Base-by-base conservation (phyloP, 805 yeast species). In the Sugiyamaella qingdaonensis region DNA sequence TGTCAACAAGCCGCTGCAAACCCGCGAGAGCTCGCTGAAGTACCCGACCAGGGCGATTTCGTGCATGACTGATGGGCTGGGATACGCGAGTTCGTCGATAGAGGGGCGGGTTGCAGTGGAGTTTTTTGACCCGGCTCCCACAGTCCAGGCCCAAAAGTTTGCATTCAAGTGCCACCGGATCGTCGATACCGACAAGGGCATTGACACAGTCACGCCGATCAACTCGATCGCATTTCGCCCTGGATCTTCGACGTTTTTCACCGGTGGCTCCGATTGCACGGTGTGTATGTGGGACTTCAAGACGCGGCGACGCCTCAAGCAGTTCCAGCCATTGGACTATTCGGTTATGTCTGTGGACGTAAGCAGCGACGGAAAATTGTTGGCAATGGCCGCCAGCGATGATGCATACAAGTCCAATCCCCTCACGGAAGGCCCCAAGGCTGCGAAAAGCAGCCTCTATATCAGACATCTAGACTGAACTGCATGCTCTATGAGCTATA, bases 51-150 rank as follows among this genome's bases (percentile, higher is more conserved):
- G 83, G 46, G 78, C 78, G 21, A 60, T 87, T 34, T 74, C 73
- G 57, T 70, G 81, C 36, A 75, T 82, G 59, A 85, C 86, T 0
- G 69, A 74, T 51, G 76, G 76, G 2, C 56, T 65, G 70, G 58
- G 94, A 85, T 7, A 84, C 64, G 88, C 84, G 0, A 76, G 83
- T 32, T 74, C 88, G 27, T 83, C 92, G 1, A 74, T 88, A n/a
- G 95, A 88, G 61, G 96, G 96, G 0, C 72, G 95, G 29, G 89
- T 86, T 1, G 82, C 90, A 0, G 78, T 88, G 27, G 92, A 88
- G 56, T 83, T 75, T 60, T 79, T 84, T 51, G 80, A 82, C 51
- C 77, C 80, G 2, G 66, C 75, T 2, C 73, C 75, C 1, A 69
- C 69, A 43, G 62, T 63, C 2, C 77, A 70, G 49, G 58, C 67